phyloP scores from a whole-genome alignment of 2,329 filamentous ascomycete species.

The Cucurbitaria berberidis region DNA sequence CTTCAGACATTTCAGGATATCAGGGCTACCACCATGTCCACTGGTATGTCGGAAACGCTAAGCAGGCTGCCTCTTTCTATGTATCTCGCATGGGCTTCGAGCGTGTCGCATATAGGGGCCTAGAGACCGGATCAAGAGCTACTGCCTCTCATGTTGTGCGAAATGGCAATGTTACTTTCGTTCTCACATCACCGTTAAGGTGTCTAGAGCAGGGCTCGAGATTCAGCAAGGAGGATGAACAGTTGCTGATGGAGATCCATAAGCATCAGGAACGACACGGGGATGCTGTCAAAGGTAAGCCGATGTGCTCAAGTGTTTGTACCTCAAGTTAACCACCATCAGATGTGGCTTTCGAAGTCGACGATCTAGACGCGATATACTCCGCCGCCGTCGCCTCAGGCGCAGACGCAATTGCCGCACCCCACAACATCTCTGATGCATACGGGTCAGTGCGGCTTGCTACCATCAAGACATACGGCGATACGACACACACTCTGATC shows the following conservation, averaged over 20 bases:
- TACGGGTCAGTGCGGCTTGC: constrained; percentile 74
- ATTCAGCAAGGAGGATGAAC: constrained; percentile 62
- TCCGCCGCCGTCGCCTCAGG: constrained; percentile 71
- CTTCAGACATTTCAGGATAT: constrained; percentile 60
- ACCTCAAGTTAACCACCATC: constrained; percentile 10
- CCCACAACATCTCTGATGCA: constrained; percentile 61
- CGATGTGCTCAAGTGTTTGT: neutral
- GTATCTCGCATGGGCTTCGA: constrained; percentile 85
- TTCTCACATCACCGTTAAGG: constrained; percentile 82
- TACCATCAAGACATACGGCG: constrained; percentile 88
- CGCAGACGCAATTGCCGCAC: constrained; percentile 67
- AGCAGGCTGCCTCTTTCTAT: constrained; percentile 91
- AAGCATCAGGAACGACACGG: constrained; percentile 84
- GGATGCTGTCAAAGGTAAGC: constrained; percentile 77
- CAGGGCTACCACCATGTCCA: constrained; percentile 90
- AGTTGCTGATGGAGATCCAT: constrained; percentile 75
- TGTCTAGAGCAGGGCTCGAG: constrained; percentile 41
- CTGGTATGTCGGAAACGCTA: constrained; percentile 97
- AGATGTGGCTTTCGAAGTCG: constrained; percentile 93
- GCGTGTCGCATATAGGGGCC: constrained; percentile 80
- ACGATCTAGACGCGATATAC: constrained; percentile 84
- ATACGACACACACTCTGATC: constrained; percentile 93
- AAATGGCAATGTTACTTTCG: constrained; percentile 78
- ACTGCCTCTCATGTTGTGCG: constrained; percentile 84
- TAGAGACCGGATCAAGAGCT: constrained; percentile 84